Percentiles rank a stretch among this genome's conserved stretches.
These are phyloP conservation scores for Sideroxylon spinosum DNA, from an alignment of 179 eudicot genomes.

Conservation along the genomic window DNA sequence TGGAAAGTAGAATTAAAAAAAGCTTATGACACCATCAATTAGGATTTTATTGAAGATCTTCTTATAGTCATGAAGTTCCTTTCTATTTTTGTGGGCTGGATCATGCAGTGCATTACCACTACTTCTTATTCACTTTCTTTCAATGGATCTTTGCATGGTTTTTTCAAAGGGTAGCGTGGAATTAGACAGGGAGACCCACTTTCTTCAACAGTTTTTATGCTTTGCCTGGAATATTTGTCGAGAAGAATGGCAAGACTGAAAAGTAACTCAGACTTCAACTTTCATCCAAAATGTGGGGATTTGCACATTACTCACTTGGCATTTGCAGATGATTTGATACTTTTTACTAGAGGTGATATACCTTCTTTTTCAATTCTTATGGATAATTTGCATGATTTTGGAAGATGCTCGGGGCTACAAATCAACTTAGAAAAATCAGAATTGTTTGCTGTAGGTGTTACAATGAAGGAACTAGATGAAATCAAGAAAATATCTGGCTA, in stretches of 20 bases:
- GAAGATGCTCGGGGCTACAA: neutral
- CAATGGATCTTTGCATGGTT: neutral
- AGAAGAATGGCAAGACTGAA: neutral
- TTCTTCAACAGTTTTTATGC: neutral
- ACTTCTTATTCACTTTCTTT: neutral
- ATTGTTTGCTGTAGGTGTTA: neutral
- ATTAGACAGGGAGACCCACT: neutral
- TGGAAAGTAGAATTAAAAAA: no score
- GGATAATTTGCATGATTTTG: neutral
- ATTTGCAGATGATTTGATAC: neutral
- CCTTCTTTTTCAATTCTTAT: neutral
- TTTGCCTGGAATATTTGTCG: neutral
- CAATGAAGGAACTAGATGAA: no score
- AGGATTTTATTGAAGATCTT: no score
- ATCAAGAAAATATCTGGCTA: neutral
- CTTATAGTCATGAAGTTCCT: neutral
- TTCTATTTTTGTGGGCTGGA: neutral
- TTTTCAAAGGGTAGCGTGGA: neutral
- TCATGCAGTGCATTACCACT: neutral
- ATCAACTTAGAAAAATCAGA: neutral
- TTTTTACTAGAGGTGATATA: neutral
- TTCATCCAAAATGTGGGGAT: neutral
- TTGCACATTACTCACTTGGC: no score
- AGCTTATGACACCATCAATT: no score
- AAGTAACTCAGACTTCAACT: no score